Percentiles rank a stretch among this genome's conserved stretches.
Conservation (phyloP, 2,329 filamentous ascomycete species). For the Botrytis galanthina region DNA sequence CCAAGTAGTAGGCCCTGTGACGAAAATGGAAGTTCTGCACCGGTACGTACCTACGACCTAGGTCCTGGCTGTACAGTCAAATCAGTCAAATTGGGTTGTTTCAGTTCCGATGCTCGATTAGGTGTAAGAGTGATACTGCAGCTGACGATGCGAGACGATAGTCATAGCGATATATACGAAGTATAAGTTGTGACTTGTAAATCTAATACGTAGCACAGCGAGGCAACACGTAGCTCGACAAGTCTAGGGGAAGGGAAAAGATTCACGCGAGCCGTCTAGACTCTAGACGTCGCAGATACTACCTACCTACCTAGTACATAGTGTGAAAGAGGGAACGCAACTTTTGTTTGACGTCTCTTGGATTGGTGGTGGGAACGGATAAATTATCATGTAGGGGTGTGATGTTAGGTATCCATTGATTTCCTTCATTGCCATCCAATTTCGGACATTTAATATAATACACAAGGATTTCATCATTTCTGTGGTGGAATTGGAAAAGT, state of each 20-base stretch:
- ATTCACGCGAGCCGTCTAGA: conserved; percentile 5
- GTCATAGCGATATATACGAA: neutral
- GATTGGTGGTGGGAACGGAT: neutral
- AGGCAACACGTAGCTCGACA: neutral
- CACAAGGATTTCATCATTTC: neutral
- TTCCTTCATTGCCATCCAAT: neutral
- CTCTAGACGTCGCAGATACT: neutral
- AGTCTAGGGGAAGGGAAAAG: neutral
- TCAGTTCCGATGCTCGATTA: neutral
- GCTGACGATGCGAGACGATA: neutral
- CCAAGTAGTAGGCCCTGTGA: neutral
- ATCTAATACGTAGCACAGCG: neutral
- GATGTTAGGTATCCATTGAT: neutral
- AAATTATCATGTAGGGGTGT: neutral
- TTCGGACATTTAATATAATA: neutral
- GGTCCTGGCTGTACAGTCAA: neutral
- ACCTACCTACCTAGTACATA: neutral
- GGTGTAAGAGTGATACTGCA: neutral
- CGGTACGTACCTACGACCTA: neutral
- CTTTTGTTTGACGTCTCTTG: neutral
- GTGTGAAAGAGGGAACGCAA: neutral
- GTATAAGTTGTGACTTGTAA: neutral
- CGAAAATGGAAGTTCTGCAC: neutral
- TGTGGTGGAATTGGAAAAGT: too few species aligned
- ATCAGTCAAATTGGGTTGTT: neutral